Conservation (phyloP, 345 rosid species). For the Camelina hispida region DNA sequence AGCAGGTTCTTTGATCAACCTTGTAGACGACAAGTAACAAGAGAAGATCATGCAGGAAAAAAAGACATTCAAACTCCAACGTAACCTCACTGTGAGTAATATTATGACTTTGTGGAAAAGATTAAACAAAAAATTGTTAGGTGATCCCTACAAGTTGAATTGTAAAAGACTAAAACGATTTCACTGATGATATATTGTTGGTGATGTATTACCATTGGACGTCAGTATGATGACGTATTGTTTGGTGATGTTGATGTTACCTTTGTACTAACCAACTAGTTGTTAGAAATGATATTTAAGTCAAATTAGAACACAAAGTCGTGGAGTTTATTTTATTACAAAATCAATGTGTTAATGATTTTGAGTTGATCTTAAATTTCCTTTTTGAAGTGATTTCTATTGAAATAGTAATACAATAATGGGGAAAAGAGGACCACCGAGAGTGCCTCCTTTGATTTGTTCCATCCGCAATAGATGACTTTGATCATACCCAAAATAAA, state of each 20-base stretch:
- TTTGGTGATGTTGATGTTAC: constrained; percentile 37
- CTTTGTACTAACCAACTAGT: neutral
- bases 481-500: constrained; percentile 7
- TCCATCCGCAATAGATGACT: constrained; percentile 28
- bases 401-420: constrained; percentile 19
- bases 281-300: constrained; percentile 17
- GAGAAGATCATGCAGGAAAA: constrained; percentile 18
- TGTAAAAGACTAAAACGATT: constrained; percentile 1
- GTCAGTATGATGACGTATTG: constrained; percentile 29
- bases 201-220: constrained; percentile 27
- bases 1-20: constrained; percentile 23
- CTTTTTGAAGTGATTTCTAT: neutral
- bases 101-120: neutral
- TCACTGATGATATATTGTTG: constrained; percentile 8
- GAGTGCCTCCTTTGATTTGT: constrained; percentile 19
- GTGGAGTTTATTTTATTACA: constrained; percentile 22
- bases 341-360: constrained; percentile 24
- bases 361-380: constrained; percentile 26
- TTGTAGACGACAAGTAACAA: constrained; percentile 12
- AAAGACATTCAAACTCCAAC: neutral
- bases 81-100: constrained; percentile 23
- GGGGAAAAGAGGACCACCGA: constrained; percentile 34
- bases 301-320: constrained; percentile 11
- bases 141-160: constrained; percentile 26
- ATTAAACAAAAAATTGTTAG: constrained; percentile 1